Evolutionary conservation across 352 stramenopile species (phyloP), one percentile per base, ranked within the genome.

Genomic region (Sclerospora graminicola): DNA sequence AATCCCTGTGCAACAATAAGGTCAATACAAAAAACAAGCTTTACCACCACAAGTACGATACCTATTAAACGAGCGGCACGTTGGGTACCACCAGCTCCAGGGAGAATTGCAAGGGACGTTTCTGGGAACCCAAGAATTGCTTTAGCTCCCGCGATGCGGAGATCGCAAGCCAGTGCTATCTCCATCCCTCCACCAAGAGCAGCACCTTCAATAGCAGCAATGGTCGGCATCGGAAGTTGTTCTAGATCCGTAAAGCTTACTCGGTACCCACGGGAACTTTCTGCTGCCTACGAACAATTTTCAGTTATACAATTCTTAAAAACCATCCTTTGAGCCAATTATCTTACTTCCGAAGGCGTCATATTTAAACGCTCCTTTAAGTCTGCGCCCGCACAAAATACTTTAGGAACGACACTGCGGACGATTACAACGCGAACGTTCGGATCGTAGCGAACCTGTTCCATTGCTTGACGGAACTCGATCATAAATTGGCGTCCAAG

Each of bases 101-200:
- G 91, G 9, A 98, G 80, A 49, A 97, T 98, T 0, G 82, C 91
- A 8, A 98, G 63, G 9, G 69, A 82, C 2, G 91, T 97, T 67
- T 98, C 91, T 0, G 88, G 89, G 13, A 93, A 80, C 0, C 87
- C 89, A 7, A 98, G 72, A 2, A 85, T 62, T 5, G 89, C 86
- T 35, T 85, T 88, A n/a, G 59, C 54, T 5, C 82, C 83, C 31
- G 84, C 89, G 27, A 98, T 80, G 13, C 89, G 79, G 24, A 97
- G 77, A 67, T 98, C 91, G 35, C 85, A 96, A 4, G 87, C 81
- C 8, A 97, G 58, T 8, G 87, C 84, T 57, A 98, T 75, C 55
- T 97, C 91, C 36, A 96, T 63, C 11, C 91, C 91, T 19, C 89
- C 91, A 7, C 91, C 91, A 13, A 97, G 69, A 5, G 91, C 89